Base-by-base conservation (phyloP, 768 basidiomycete genomes). In the Daedaleopsis nitida region DNA sequence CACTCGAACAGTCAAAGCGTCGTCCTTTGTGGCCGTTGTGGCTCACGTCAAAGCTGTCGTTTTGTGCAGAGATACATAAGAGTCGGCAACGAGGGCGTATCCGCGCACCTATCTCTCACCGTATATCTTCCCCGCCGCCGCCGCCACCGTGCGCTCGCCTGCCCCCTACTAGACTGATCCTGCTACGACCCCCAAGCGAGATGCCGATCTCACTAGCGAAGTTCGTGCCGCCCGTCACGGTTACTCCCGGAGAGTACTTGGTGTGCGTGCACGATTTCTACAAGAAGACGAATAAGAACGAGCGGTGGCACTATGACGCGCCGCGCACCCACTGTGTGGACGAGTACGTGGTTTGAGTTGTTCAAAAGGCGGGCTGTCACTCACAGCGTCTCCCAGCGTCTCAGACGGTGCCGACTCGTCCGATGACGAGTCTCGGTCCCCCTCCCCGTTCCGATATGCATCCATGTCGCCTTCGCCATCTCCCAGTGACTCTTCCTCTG, bases 171-270 rank as follows among this genome's bases (percentile, higher is more conserved):
- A 32, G 27, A 32, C 27, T 32, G 27, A 32, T 32, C 27, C 27
- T 32, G 27, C 7, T 7, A 7, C 27, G 7, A 32, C 27, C 27
- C n/a, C 27, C 27, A 32, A 3, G 27, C 45, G n/a, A 19, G 13
- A 49, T 49, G 47, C 51, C 57, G 2, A 32, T 51, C 10, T 42
- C 57, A n/a, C 16, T 52, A 23, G n/a, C 51, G 23, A 58, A 32
- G 7, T 51, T 58, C n/a, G 24, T 38, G 4, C 49, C 16, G 4
- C 57, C 57, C 2, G 16, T 17, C 14, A 48, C 47, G 23, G 57
- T 58, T 9, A 44, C 50, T 58, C 57, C 57, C n/a, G 57, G 57
- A n/a, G 57, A 58, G 39, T 58, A 58, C 17, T 39, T 58, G n/a
- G 57, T 58, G 16, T 27, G 57, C 50, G 49, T 27, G 6, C 50